A percentile compares a stretch with the other conserved stretches of the same genome.
Conservation (phyloP, 148 eudicot species). For the Chenopodium quinoa region DNA sequence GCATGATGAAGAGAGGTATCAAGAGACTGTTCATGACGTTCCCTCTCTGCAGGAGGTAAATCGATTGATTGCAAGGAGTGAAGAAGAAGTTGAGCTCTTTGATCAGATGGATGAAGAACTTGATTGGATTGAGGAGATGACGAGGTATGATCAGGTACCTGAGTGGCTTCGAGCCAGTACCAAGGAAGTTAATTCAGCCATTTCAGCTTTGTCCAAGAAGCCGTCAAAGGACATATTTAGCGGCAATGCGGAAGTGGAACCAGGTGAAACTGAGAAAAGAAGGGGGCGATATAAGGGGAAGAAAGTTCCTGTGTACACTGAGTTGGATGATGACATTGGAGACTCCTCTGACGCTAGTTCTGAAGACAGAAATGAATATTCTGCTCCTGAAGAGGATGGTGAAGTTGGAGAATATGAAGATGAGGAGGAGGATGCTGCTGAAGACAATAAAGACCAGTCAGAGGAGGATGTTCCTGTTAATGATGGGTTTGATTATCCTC, state of each 20-base stretch:
- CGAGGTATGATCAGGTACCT: constrained; percentile 85
- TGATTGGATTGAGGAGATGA: constrained; percentile 91
- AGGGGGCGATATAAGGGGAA: constrained; percentile 81
- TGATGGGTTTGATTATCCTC: constrained; percentile 57
- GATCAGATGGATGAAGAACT: constrained; percentile 99
- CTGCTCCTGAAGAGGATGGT: constrained; percentile 69
- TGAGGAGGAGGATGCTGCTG: constrained; percentile 52
- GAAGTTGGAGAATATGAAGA: constrained; percentile 76
- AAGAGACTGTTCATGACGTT: constrained; percentile 91
- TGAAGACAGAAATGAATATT: constrained; percentile 64
- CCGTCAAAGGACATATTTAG: constrained; percentile 54
- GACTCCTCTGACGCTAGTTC: constrained; percentile 85
- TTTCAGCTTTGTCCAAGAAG: constrained; percentile 76
- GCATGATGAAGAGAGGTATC: constrained; percentile 98
- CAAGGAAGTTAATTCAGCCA: constrained; percentile 66
- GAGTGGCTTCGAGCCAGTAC: constrained; percentile 88
- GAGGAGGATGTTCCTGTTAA: constrained; percentile 58
- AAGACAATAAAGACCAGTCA: constrained; percentile 42
- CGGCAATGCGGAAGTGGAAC: constrained; percentile 36
- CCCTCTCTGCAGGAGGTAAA: constrained; percentile 96
- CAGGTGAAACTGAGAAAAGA: constrained; percentile 56
- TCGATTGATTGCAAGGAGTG: constrained; percentile 95
- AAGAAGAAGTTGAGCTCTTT: constrained; percentile 92
- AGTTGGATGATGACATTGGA: constrained; percentile 77
- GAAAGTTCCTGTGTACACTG: constrained; percentile 60